phyloP scores from a whole-genome alignment of 179 eudicot genomes.

The Carnegiea gigantea region DNA sequence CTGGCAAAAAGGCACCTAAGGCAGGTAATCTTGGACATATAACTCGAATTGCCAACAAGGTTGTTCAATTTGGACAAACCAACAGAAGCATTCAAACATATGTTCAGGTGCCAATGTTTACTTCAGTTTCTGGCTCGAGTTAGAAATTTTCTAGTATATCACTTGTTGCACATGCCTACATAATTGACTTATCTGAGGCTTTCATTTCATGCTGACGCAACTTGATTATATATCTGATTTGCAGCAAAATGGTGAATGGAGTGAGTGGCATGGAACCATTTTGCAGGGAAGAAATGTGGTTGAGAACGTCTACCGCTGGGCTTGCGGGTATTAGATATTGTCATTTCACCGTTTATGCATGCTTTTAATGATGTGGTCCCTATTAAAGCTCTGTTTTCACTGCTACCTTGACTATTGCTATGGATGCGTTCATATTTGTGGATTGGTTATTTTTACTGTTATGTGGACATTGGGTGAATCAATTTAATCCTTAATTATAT shows the following conservation, averaged over 20 bases:
- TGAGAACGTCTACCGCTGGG: conserved; percentile 92
- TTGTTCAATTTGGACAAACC: conserved; percentile 65
- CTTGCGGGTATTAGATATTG: conserved; percentile 55
- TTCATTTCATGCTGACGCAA: conserved; percentile 7
- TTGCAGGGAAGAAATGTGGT: conserved; percentile 74
- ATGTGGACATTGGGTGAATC: not conserved
- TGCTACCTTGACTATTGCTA: not conserved
- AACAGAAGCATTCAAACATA: conserved; percentile 57
- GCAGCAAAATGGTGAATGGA: conserved; percentile 77
- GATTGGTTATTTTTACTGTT: not conserved
- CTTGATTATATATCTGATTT: conserved; percentile 17
- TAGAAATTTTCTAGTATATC: not conserved
- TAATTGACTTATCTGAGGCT: not conserved
- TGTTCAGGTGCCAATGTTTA: conserved; percentile 39
- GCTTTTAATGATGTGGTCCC: not conserved
- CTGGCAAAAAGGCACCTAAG: conserved; percentile 64
- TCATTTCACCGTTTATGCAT: not conserved
- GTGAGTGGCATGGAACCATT: conserved; percentile 71
- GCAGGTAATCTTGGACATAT: conserved; percentile 88
- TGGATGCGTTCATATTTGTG: not conserved
- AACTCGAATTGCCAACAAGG: conserved; percentile 84
- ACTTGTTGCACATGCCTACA: not conserved
- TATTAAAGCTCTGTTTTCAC: no score
- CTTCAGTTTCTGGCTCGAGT: not conserved
- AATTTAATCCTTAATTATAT: not conserved